These are phyloP conservation scores for Pestalotiopsis sp. DNA, from an alignment of 2,329 filamentous ascomycete genomes.

Conservation along the genomic window DNA sequence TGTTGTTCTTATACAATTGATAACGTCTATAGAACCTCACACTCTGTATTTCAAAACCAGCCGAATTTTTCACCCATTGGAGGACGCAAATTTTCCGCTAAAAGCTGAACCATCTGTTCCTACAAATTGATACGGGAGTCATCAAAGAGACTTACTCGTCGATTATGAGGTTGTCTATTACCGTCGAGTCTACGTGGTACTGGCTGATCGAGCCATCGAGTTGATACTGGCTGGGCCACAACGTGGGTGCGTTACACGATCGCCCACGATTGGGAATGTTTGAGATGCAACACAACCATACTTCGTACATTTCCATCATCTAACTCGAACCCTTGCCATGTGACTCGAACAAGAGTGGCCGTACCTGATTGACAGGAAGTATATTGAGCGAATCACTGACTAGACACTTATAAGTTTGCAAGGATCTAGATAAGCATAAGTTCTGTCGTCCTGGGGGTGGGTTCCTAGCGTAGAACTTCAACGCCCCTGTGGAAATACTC, in stretches of 20 bases:
- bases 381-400: background rate
- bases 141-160: background rate
- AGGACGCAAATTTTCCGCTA: conserved; percentile 3
- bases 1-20: background rate
- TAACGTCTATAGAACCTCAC: background rate
- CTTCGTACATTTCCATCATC: background rate
- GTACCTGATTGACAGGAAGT: background rate
- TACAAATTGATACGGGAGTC: background rate
- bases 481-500: background rate
- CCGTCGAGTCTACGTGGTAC: background rate
- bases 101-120: background rate
- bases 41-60: background rate
- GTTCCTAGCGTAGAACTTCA: background rate
- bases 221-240: background rate
- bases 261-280: background rate
- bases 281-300: background rate
- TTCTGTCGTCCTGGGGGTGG: background rate
- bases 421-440: background rate
- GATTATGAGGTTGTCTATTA: background rate
- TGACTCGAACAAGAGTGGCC: background rate
- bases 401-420: background rate
- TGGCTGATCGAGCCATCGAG: background rate
- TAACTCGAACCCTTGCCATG: background rate
- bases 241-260: background rate
- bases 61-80: background rate